Conservation (phyloP, 305 asterid genomes). For the Solanum hybrid region DNA sequence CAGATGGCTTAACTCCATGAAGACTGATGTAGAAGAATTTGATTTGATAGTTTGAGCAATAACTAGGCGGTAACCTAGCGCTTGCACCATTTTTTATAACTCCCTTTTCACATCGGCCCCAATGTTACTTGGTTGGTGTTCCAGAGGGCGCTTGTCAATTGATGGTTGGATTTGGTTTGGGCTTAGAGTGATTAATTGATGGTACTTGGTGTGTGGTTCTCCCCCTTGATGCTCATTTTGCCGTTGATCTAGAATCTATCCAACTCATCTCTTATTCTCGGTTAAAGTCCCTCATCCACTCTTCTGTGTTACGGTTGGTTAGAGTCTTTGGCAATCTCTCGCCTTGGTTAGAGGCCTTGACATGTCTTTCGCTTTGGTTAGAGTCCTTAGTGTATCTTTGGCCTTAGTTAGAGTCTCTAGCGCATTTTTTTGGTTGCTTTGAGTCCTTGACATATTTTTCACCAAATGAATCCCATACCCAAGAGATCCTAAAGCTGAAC, state of each 20-base stretch:
- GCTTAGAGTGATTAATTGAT: not conserved
- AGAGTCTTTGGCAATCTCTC: not conserved
- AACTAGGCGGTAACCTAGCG: not conserved
- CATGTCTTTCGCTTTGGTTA: not conserved
- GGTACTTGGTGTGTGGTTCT: not conserved
- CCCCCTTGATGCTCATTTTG: not conserved
- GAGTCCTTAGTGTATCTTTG: not conserved
- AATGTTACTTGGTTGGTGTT: not conserved
- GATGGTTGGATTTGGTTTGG: not conserved
- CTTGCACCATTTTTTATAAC: not conserved
- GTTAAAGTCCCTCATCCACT: not conserved
- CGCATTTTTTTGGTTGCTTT: not conserved
- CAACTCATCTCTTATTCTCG: not conserved
- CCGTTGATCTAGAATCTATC: not conserved
- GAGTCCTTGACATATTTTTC: not conserved
- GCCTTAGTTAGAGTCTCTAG: not conserved
- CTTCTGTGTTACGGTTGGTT: not conserved
- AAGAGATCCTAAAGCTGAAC: not conserved
- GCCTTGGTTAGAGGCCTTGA: not conserved
- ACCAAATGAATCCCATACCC: not conserved
- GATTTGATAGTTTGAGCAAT: not conserved
- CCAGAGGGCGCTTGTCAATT: not conserved
- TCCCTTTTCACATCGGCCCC: not conserved
- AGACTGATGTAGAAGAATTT: not conserved
- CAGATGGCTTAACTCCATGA: not conserved